These are phyloP conservation scores for Emydomyces testavorans DNA, from an alignment of 2,329 filamentous ascomycete species.

Conservation along the genomic window DNA sequence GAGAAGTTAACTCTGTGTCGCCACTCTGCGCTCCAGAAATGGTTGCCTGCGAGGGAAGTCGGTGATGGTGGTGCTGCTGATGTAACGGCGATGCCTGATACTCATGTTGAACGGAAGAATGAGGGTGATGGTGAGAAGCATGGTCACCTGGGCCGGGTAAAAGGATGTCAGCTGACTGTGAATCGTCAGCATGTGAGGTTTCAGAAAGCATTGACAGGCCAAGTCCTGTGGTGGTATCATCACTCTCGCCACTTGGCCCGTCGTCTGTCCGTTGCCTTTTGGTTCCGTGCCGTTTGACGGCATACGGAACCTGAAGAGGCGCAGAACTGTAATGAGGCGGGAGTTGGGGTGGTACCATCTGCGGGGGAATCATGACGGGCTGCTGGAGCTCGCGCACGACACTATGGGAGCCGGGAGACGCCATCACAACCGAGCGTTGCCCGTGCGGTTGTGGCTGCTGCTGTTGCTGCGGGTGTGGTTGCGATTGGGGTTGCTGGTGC, in stretches of 20 bases:
- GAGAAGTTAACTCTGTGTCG: constrained; percentile 40
- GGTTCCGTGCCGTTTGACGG: constrained; percentile 23
- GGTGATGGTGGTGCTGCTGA: constrained; percentile 64
- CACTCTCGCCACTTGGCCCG: constrained; percentile 18
- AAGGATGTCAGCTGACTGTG: constrained; percentile 28
- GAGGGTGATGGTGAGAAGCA: constrained; percentile 23
- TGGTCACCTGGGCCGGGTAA: constrained; percentile 26
- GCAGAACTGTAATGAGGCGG: constrained; percentile 27
- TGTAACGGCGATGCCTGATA: constrained; percentile 36
- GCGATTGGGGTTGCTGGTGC: constrained; percentile 18
- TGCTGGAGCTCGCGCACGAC: constrained; percentile 24
- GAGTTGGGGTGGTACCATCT: constrained; percentile 27
- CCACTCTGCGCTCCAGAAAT: constrained; percentile 54
- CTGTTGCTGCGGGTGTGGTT: constrained; percentile 27
- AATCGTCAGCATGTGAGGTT: constrained; percentile 23
- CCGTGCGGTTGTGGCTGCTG: constrained; percentile 17
- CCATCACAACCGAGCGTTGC: constrained; percentile 25
- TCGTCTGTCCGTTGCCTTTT: constrained; percentile 29
- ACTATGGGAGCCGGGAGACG: constrained; percentile 24
- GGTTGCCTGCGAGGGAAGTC: constrained; percentile 60
- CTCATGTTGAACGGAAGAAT: constrained; percentile 22
- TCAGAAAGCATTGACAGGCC: constrained; percentile 27
- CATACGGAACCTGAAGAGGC: constrained; percentile 25
- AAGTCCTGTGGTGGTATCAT: constrained; percentile 22
- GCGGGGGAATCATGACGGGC: constrained; percentile 24